Base-by-base conservation (phyloP, 495 filamentous ascomycete genomes). In the Hypoxylon perforatum region DNA sequence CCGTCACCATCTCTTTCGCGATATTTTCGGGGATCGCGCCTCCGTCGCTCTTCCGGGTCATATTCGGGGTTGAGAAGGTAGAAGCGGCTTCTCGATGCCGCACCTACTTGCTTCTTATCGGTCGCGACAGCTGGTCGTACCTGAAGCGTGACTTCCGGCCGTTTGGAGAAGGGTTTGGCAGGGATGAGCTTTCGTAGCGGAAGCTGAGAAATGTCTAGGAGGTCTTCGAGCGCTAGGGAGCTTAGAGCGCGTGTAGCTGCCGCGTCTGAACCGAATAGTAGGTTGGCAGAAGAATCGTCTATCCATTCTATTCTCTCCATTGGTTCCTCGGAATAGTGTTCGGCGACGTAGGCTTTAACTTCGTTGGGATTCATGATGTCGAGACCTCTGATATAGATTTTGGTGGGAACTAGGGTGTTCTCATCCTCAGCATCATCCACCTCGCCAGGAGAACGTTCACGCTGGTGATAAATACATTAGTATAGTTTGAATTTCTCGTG, bases 11-110 rank as follows among this genome's bases (percentile, higher is more conserved):
- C 85, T 8, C 85, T 79, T 17, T 85, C 85, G 50, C 86, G 80
- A 55, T 87, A 85, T 52, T 78, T 81, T 38, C 83, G 81, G 45
- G 78, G 69, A 39, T 86, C 80, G 44, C 76, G 75, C 41, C 81
- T 83, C 60, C 88, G 79, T 42, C 87, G 83, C 75, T 96, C 92
- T 41, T 89, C 85, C 1, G 91, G 93, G 70, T 97, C 93, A 70
- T 93, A 87, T 64, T 96, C 89, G 0, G 93, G 93, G 68, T 99
- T 89, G 70, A 95, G 84, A 8, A 97, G 86, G 73, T 98, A 99
- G 77, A 93, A 98, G 14, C 92, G 82, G 75, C 95, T 97, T 30
- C 89, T 83, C 51, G 92, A 86, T 12, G 91, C 82, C 0, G 95
- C 93, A 36, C 90, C 87, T 14, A 84, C 78, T 51, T 85, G 84